These are phyloP conservation scores for Cryptosporidium sp. DNA, from an alignment of 169 alveolate species.

Conservation along the genomic window DNA sequence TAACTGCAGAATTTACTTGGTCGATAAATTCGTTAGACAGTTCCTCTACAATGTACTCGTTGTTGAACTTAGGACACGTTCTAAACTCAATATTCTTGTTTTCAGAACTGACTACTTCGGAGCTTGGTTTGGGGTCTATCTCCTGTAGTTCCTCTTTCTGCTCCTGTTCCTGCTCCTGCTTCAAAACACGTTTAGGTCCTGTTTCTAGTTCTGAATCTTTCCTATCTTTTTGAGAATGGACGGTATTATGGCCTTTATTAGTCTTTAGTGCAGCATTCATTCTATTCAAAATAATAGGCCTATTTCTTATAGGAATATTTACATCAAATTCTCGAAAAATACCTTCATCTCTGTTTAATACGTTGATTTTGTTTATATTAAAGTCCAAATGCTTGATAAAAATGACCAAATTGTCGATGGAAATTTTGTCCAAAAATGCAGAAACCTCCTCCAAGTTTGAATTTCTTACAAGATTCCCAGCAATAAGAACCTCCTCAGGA, in stretches of 20 bases:
- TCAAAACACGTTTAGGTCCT: background rate
- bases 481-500: slow-evolving; percentile 61
- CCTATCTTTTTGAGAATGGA: no score
- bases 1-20: slow-evolving; percentile 5
- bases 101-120: background rate
- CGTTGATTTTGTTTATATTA: background rate
- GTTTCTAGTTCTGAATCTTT: background rate
- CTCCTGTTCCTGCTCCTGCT: background rate
- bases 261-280: background rate
- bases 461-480: slow-evolving; percentile 20
- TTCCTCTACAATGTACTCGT: slow-evolving; percentile 6
- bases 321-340: background rate
- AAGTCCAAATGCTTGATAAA: background rate
- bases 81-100: slow-evolving; percentile 1
- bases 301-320: background rate
- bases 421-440: slow-evolving; percentile 16
- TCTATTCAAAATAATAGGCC: no score
- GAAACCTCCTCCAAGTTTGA: slow-evolving; percentile 13
- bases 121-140: background rate
- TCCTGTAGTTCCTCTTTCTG: no score
- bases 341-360: background rate
- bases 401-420: background rate
- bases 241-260: background rate
- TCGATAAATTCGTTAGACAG: background rate
- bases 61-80: slow-evolving; percentile 1